Evolutionary conservation across 2,329 filamentous ascomycete species (phyloP).

Genomic region (Aspergillus sp.): DNA sequence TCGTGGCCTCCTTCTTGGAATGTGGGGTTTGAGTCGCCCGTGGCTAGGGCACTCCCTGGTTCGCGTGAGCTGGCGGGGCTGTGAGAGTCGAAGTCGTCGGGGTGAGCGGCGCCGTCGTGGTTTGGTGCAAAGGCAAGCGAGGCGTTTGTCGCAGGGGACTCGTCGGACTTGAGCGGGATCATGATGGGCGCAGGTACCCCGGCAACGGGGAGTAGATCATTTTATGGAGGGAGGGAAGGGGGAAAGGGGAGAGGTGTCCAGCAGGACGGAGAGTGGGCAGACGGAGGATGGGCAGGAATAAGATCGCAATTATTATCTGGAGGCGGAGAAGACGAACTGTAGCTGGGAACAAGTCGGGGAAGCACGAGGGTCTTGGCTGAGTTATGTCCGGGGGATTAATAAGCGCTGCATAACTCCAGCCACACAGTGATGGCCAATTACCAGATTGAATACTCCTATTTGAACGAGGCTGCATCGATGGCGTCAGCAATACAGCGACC

Average conservation of each 20-base stretch:
- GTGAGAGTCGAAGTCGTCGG: slow-evolving; percentile 36
- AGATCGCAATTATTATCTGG: background rate
- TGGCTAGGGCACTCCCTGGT: slow-evolving; percentile 27
- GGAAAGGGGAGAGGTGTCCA: slow-evolving; percentile 2
- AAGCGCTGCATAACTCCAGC: background rate
- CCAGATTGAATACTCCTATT: too few relatives aligned
- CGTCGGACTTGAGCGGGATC: slow-evolving; percentile 37
- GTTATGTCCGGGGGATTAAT: background rate
- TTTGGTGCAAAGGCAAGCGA: slow-evolving; percentile 24
- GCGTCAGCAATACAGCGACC: background rate
- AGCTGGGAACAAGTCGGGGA: background rate
- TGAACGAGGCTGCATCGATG: background rate
- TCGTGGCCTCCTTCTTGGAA: slow-evolving; percentile 22
- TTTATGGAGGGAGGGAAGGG: slow-evolving; percentile 23
- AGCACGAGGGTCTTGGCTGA: background rate
- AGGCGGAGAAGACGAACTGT: background rate
- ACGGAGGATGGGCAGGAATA: background rate
- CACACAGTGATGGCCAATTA: too few relatives aligned
- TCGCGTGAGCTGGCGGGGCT: slow-evolving; percentile 39
- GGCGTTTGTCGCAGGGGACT: slow-evolving; percentile 28
- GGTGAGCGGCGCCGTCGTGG: slow-evolving; percentile 27
- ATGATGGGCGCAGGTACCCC: slow-evolving; percentile 41
- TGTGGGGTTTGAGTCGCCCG: slow-evolving; percentile 21
- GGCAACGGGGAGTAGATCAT: slow-evolving; percentile 34
- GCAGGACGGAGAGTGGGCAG: background rate